Evolutionary conservation across 345 rosid species (phyloP).

Genomic region (Moricandia moricandioides): DNA sequence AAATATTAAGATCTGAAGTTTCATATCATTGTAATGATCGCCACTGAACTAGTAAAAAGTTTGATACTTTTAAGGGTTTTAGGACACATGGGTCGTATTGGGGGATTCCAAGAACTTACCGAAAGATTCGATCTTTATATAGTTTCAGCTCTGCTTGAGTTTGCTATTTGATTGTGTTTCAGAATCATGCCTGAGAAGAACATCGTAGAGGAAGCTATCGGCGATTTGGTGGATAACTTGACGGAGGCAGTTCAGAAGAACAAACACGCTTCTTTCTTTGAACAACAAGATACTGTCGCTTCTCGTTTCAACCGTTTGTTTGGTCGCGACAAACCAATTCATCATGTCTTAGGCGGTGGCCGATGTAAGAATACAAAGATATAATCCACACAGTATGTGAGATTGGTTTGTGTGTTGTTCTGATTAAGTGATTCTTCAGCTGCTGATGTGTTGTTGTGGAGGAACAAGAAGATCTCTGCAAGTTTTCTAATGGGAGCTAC

Average conservation of each 20-base stretch:
- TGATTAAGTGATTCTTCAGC: constrained; percentile 46
- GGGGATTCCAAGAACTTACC: not conserved
- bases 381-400: not conserved
- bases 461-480: constrained; percentile 93
- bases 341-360: constrained; percentile 86
- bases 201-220: constrained; percentile 52
- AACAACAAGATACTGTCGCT: constrained; percentile 55
- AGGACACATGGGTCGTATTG: not conserved
- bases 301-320: constrained; percentile 66
- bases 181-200: constrained; percentile 78
- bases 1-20: constrained; percentile 19
- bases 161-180: constrained; percentile 16
- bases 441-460: constrained; percentile 98
- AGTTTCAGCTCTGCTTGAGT: constrained; percentile 5
- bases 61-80: not conserved
- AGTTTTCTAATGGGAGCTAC: constrained; percentile 68
- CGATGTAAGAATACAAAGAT: constrained; percentile 43
- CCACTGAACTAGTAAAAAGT: not conserved
- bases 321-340: constrained; percentile 75
- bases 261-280: constrained; percentile 60
- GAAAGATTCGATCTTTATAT: constrained; percentile 12
- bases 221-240: constrained; percentile 59
- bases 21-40: constrained; percentile 12
- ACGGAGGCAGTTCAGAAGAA: constrained; percentile 57
- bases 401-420: constrained; percentile 4